phyloP scores from a whole-genome alignment of 225 moss, liverwort and hornwort species.

The Physcomitrellopsis africana region DNA sequence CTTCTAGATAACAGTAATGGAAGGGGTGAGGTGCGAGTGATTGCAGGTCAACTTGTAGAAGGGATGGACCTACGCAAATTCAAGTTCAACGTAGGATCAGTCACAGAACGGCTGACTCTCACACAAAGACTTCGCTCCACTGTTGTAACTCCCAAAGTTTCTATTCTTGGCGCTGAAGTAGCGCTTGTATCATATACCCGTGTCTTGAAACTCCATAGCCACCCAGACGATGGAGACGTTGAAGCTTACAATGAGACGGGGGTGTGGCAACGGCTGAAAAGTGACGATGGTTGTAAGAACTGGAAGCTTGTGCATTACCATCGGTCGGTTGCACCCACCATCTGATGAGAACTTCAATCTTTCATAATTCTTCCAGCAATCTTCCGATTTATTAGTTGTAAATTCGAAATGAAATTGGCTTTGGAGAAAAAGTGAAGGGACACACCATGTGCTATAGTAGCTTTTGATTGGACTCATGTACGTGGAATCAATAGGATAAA shows the following conservation, averaged over 20 bases:
- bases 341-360: slow-evolving; percentile 11
- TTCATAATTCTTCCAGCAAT: too few species aligned
- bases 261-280: slow-evolving; percentile 48
- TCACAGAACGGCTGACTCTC: slow-evolving; percentile 41
- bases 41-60: slow-evolving; percentile 61
- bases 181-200: slow-evolving; percentile 54
- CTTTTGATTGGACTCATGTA: too few species aligned
- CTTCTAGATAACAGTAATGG: neutral
- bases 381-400: too few species aligned
- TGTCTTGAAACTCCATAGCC: slow-evolving; percentile 24
- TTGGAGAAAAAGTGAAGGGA: too few species aligned
- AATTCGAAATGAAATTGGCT: too few species aligned
- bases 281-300: slow-evolving; percentile 23
- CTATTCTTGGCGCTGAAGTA: slow-evolving; percentile 30
- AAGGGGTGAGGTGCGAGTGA: neutral
- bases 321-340: slow-evolving; percentile 60
- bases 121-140: slow-evolving; percentile 46
- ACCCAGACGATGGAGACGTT: slow-evolving; percentile 31
- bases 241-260: slow-evolving; percentile 61
- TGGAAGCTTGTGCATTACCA: slow-evolving; percentile 72
- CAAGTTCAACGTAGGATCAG: slow-evolving; percentile 46
- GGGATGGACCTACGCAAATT: slow-evolving; percentile 65
- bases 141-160: slow-evolving; percentile 45
- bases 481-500: too few species aligned
- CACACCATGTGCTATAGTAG: too few species aligned